Evolutionary conservation across 225 moss, liverwort and hornwort species (phyloP).

Genomic region (Physcomitrellopsis africana): DNA sequence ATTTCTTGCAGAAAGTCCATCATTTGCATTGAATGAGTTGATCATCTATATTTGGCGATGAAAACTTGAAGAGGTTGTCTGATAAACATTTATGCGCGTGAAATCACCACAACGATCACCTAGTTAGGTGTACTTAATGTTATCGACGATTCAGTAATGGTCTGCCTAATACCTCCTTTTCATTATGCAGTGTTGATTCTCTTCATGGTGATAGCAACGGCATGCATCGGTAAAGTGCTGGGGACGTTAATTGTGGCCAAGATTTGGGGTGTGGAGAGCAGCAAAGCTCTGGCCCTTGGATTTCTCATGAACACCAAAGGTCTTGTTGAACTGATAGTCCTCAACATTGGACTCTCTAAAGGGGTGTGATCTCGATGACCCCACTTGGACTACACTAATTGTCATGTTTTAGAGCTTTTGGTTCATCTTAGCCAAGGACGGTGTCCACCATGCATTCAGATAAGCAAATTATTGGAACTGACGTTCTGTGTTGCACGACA

Average conservation of each 20-base stretch:
- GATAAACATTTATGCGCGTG: too few species aligned
- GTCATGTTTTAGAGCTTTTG: neutral
- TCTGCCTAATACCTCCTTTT: neutral
- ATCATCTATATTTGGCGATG: neutral
- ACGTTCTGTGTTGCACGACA: neutral
- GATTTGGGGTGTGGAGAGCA: slow-evolving; percentile 38
- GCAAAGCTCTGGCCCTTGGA: slow-evolving; percentile 42
- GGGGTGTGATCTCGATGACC: slow-evolving; percentile 33
- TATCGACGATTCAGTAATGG: neutral
- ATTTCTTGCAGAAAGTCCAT: neutral
- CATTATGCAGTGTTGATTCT: slow-evolving; percentile 45
- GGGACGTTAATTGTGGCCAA: slow-evolving; percentile 34
- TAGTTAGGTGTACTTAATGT: neutral
- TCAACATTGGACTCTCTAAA: slow-evolving; percentile 66
- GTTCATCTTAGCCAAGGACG: neutral
- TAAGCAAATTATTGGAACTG: neutral
- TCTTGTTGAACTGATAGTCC: slow-evolving; percentile 64
- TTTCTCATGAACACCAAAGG: slow-evolving; percentile 70
- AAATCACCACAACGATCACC: neutral
- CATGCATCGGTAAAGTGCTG: slow-evolving; percentile 48
- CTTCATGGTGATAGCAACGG: slow-evolving; percentile 43
- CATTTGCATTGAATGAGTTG: neutral
- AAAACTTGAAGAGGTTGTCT: neutral
- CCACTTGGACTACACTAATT: neutral
- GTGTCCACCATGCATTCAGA: neutral